These are phyloP conservation scores for Coemansia sp. DNA, from an alignment of 192 early-diverging fungal species.

Conservation along the genomic window DNA sequence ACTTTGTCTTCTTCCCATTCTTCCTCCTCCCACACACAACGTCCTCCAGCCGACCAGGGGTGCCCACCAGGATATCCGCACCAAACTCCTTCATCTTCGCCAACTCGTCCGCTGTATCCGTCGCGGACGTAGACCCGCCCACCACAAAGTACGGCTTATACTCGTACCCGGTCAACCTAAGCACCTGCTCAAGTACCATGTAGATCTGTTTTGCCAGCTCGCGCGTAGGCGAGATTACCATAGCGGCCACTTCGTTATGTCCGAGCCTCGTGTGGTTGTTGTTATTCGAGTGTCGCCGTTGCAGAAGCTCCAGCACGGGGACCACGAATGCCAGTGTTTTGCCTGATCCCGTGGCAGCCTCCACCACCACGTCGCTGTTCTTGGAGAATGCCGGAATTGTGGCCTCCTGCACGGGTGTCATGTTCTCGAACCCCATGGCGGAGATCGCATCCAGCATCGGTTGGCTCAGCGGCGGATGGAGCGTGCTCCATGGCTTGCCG, in stretches of 20 bases:
- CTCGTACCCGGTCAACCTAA: conserved; percentile 18
- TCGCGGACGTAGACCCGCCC: conserved; percentile 48
- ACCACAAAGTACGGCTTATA: conserved; percentile 45
- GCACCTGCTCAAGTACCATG: conserved; percentile 67
- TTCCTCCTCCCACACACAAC: conserved; percentile 57
- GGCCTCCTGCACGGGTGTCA: conserved; percentile 93
- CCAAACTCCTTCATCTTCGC: conserved; percentile 58
- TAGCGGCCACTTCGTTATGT: conserved; percentile 79
- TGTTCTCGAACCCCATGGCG: conserved; percentile 74
- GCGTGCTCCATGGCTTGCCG: conserved; percentile 64
- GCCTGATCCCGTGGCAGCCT: conserved; percentile 95
- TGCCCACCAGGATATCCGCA: conserved; percentile 86
- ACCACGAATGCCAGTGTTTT: conserved; percentile 93
- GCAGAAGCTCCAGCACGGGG: conserved; percentile 87
- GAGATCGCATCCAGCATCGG: conserved; percentile 59
- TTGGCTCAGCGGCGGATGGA: conserved; percentile 62
- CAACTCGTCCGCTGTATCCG: conserved; percentile 45
- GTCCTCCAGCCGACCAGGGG: conserved; percentile 88
- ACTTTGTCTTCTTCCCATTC: conserved; percentile 38
- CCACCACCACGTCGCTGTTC: conserved; percentile 95
- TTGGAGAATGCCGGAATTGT: conserved; percentile 90
- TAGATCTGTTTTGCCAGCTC: conserved; percentile 90
- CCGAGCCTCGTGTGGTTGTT: conserved; percentile 53
- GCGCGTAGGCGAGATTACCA: conserved; percentile 85
- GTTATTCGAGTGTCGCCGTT: conserved; percentile 38